Percentiles rank a stretch among this genome's conserved stretches.
phyloP scores from a whole-genome alignment of 176 grass and related monocot species.

The Carex cristatella region DNA sequence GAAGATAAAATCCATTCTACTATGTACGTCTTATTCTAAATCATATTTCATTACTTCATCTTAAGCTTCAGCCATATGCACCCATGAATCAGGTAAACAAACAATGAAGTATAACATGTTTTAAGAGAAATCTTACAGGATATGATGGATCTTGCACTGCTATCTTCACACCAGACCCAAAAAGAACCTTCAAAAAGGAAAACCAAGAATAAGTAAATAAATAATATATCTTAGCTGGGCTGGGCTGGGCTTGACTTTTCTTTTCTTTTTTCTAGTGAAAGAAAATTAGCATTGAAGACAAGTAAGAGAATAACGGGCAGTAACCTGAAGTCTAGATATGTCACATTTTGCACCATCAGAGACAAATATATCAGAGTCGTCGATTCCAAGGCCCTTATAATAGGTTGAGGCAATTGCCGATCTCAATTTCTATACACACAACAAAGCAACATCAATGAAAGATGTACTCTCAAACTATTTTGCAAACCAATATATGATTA shows the following conservation, averaged over 20 bases:
- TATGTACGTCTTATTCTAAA: background rate
- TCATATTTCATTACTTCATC: background rate
- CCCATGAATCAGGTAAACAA: background rate
- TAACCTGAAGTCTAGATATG: conserved; percentile 92
- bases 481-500: background rate
- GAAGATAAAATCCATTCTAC: background rate
- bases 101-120: background rate
- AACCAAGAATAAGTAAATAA: conserved; percentile 6
- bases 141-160: conserved; percentile 98
- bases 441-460: conserved; percentile 2
- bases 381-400: conserved; percentile 77
- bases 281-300: background rate
- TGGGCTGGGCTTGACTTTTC: background rate
- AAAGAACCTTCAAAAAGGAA: conserved; percentile 55
- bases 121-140: conserved; percentile 45
- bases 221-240: background rate
- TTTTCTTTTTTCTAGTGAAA: background rate
- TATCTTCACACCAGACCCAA: conserved; percentile 78
- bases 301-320: background rate
- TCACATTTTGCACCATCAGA: conserved; percentile 99
- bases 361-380: conserved; percentile 84
- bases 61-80: background rate
- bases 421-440: conserved; percentile 70
- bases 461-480: background rate
- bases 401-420: conserved; percentile 72